Evolutionary conservation across 495 filamentous ascomycete species (phyloP).

Genomic region (Cercophora samala): DNA sequence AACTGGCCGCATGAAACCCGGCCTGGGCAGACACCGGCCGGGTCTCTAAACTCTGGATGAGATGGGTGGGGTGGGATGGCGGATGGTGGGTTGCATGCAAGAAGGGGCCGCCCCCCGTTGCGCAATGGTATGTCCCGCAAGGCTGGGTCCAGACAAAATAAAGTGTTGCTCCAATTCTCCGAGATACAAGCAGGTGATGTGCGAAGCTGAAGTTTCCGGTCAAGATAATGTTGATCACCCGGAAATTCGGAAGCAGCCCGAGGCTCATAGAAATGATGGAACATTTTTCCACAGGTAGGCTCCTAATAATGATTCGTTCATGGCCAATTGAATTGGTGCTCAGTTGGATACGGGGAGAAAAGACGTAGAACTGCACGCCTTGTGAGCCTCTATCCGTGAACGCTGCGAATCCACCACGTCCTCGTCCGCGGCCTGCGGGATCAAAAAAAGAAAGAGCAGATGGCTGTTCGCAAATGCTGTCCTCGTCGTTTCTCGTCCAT

Average conservation of each 20-base stretch:
- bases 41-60: not conserved
- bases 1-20: not conserved
- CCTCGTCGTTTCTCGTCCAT: not conserved
- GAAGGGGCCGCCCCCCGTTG: not conserved
- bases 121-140: conserved; percentile 1
- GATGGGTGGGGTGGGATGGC: conserved; percentile 2
- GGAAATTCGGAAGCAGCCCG: not conserved
- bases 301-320: not conserved
- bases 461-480: not conserved
- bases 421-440: not conserved
- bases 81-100: conserved; percentile 2
- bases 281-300: not conserved
- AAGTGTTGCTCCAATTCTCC: not conserved
- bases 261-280: not conserved
- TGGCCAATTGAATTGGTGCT: not conserved
- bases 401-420: not conserved
- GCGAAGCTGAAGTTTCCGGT: not conserved
- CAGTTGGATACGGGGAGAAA: too few species aligned
- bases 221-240: not conserved
- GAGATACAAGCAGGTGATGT: not conserved
- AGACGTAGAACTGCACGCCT: too few species aligned
- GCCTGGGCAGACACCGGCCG: not conserved
- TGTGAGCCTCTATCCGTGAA: not conserved
- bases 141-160: conserved; percentile 12
- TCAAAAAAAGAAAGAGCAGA: not conserved